phyloP scores from a whole-genome alignment of 2,329 filamentous ascomycete species.

The Macrophomina pseudophaseolina region DNA sequence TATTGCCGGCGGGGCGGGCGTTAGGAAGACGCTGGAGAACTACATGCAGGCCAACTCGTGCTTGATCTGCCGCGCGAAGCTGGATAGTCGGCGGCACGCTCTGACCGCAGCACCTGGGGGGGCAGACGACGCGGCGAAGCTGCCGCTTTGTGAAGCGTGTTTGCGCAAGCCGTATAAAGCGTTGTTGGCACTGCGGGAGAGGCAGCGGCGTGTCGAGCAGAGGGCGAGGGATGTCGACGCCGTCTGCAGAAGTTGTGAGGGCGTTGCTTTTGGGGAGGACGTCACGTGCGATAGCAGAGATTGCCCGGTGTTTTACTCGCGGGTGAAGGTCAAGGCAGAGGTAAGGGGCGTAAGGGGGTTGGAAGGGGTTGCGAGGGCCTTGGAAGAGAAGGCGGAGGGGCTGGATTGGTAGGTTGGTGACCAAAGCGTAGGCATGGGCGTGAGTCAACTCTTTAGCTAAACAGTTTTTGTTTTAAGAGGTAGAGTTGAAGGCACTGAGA shows the following conservation, averaged over 20 bases:
- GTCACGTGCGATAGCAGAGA: conserved; percentile 90
- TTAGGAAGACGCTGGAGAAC: conserved; percentile 82
- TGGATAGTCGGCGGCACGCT: conserved; percentile 39
- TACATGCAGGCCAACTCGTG: conserved; percentile 86
- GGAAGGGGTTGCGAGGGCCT: conserved; percentile 35
- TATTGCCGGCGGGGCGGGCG: conserved; percentile 22
- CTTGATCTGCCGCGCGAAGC: conserved; percentile 71
- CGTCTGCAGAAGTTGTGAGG: conserved; percentile 82
- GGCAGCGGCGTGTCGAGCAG: conserved; percentile 67
- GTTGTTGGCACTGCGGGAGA: conserved; percentile 66
- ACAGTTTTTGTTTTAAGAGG: no score
- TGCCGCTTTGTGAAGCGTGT: conserved; percentile 66
- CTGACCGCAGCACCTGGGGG: no score
- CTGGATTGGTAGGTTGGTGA: conserved; percentile 15
- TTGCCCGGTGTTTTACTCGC: conserved; percentile 88
- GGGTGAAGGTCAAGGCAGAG: conserved; percentile 63
- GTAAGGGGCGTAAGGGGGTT: conserved; percentile 34
- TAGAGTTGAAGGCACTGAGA: no score
- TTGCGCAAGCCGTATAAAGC: conserved; percentile 61
- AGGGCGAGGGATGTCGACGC: conserved; percentile 67
- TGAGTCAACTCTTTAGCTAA: no score
- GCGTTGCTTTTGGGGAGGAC: conserved; percentile 72
- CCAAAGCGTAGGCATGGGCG: no score
- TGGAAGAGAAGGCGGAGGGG: conserved; percentile 33
- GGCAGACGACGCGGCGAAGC: conserved; percentile 30